Evolutionary conservation across 164 flowering plant species (phyloP).

Genomic region (Berberis vulgaris): DNA sequence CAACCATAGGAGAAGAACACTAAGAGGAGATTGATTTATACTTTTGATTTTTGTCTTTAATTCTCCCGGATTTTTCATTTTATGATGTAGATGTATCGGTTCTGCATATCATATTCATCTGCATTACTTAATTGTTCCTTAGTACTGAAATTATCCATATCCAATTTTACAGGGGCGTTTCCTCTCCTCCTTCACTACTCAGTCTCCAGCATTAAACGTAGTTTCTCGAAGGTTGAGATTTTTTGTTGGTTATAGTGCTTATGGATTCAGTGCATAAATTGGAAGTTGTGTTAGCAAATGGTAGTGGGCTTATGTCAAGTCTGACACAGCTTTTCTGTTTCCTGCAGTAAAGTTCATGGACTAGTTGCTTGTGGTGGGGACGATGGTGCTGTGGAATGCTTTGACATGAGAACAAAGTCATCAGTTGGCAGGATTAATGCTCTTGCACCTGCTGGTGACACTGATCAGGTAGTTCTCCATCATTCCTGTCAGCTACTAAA

Average conservation of each 20-base stretch:
- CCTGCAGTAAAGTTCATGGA: slow-evolving; percentile 74
- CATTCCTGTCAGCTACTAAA: neutral
- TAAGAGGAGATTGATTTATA: too few species aligned
- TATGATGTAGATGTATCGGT: too few species aligned
- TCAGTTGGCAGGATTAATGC: slow-evolving; percentile 81
- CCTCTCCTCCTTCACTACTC: slow-evolving; percentile 63
- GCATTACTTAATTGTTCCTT: neutral
- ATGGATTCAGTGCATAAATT: neutral
- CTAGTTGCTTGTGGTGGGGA: slow-evolving; percentile 93
- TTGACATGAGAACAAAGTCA: slow-evolving; percentile 73
- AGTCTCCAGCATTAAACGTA: slow-evolving; percentile 81
- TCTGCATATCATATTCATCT: too few species aligned
- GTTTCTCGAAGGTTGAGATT: slow-evolving; percentile 52
- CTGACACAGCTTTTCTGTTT: neutral
- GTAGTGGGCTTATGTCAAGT: neutral
- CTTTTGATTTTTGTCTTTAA: too few species aligned
- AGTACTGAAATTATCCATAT: slow-evolving; percentile 3
- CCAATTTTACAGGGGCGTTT: slow-evolving; percentile 65
- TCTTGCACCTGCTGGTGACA: slow-evolving; percentile 55
- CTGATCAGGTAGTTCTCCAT: slow-evolving; percentile 42
- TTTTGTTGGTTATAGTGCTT: neutral
- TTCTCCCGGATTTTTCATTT: too few species aligned
- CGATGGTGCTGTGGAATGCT: slow-evolving; percentile 96
- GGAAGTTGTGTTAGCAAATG: neutral
- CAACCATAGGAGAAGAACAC: too few species aligned